A percentile compares a stretch with the other conserved stretches of the same genome.
phyloP scores from a whole-genome alignment of 768 basidiomycete species.

The Fomitopsis serialis region DNA sequence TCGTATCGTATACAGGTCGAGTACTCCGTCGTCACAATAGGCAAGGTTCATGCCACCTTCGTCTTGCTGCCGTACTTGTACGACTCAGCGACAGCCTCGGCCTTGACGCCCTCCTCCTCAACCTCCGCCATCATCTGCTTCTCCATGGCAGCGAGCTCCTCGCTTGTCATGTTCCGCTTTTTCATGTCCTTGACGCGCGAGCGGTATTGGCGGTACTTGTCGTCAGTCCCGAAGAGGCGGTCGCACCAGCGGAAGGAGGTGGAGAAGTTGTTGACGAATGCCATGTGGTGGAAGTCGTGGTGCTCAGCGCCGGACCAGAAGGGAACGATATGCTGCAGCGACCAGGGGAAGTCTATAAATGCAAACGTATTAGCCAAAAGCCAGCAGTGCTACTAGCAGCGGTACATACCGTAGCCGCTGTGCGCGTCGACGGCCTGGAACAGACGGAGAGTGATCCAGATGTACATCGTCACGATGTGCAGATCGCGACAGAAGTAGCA shows the following conservation, averaged over 20 bases:
- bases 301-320: conserved; percentile 98
- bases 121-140: conserved; percentile 60
- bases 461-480: conserved; percentile 89
- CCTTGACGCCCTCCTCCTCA: conserved; percentile 65
- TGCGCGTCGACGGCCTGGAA: conserved; percentile 98
- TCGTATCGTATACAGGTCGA: not conserved
- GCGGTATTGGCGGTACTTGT: conserved; percentile 82
- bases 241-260: conserved; percentile 96
- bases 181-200: conserved; percentile 59
- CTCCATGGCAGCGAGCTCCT: conserved; percentile 52
- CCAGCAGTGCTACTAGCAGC: not conserved
- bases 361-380: not conserved
- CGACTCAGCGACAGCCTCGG: conserved; percentile 48
- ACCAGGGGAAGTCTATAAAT: conserved; percentile 90
- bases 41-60: conserved; percentile 12
- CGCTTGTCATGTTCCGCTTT: conserved; percentile 37
- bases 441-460: conserved; percentile 90
- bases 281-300: conserved; percentile 98
- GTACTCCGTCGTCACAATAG: not conserved
- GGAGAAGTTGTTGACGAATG: conserved; percentile 89
- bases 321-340: conserved; percentile 83
- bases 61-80: conserved; percentile 17
- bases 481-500: conserved; percentile 71
- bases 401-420: conserved; percentile 82
- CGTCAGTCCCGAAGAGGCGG: conserved; percentile 82